Percentiles rank a stretch among this genome's conserved stretches.
Conservation (phyloP, 2,329 filamentous ascomycete genomes). For the Simplicillium sp. region DNA sequence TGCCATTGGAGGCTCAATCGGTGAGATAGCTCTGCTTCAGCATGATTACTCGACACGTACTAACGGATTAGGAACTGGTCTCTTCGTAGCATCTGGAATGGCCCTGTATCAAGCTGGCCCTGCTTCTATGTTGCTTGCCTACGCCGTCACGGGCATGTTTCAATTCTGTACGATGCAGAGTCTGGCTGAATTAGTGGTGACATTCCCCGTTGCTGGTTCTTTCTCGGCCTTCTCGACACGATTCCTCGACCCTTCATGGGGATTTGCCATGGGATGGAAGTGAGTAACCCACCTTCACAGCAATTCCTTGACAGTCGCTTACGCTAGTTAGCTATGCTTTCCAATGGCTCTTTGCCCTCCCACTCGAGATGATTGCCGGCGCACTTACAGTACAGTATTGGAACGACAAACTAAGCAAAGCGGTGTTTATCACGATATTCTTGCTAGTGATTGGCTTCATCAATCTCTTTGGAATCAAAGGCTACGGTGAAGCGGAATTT, state of each 20-base stretch:
- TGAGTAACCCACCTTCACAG: constrained; percentile 24
- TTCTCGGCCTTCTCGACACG: constrained; percentile 79
- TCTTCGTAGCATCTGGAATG: constrained; percentile 68
- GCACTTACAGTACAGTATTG: constrained; percentile 72
- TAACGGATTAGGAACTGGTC: constrained; percentile 49
- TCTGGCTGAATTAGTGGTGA: constrained; percentile 73
- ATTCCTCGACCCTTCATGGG: constrained; percentile 80
- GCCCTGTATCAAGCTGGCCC: constrained; percentile 62
- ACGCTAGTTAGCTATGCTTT: constrained; percentile 52
- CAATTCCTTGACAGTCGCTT: neutral
- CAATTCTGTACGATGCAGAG: constrained; percentile 78
- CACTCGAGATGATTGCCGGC: constrained; percentile 71
- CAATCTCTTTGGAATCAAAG: constrained; percentile 15
- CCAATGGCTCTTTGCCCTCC: constrained; percentile 70
- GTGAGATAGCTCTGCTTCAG: constrained; percentile 22
- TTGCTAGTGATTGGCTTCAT: constrained; percentile 35
- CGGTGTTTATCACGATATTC: constrained; percentile 74
- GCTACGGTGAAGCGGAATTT: constrained; percentile 17
- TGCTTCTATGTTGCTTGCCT: constrained; percentile 61
- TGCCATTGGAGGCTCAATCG: constrained; percentile 77
- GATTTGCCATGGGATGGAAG: constrained; percentile 88
- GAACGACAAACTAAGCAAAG: constrained; percentile 49
- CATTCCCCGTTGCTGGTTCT: constrained; percentile 75
- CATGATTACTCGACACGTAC: neutral
- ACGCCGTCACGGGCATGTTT: constrained; percentile 65